Evolutionary conservation across 371 early-diverging fungal species (phyloP).

Genomic region (Mucor circinelloides): DNA sequence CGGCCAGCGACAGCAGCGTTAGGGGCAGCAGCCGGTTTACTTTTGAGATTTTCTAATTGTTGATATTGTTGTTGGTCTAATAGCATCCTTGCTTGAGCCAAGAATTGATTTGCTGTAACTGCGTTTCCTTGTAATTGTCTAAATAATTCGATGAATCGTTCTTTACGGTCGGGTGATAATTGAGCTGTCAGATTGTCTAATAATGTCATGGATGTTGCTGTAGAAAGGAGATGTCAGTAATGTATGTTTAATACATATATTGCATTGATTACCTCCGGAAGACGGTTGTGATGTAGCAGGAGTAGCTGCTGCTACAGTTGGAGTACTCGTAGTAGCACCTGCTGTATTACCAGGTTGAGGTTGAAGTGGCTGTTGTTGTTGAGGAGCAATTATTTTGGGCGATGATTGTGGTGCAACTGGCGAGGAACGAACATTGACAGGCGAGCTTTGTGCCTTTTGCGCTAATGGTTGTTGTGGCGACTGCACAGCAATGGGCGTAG

Average conservation of each 20-base stretch:
- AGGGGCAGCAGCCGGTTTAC: slow-evolving; percentile 26
- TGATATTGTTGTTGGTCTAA: slow-evolving; percentile 48
- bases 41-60: slow-evolving; percentile 47
- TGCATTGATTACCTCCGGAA: slow-evolving; percentile 1
- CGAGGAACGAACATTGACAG: background rate
- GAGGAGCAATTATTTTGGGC: slow-evolving; percentile 6
- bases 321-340: background rate
- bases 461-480: background rate
- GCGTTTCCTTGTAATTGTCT: slow-evolving; percentile 44
- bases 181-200: slow-evolving; percentile 42
- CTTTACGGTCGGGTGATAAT: slow-evolving; percentile 41
- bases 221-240: background rate
- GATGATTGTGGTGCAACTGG: background rate
- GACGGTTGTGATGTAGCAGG: background rate
- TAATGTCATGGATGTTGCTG: slow-evolving; percentile 29
- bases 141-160: slow-evolving; percentile 41
- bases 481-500: background rate
- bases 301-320: background rate
- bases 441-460: background rate
- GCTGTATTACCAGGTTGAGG: background rate
- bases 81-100: slow-evolving; percentile 39
- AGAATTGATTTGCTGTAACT: slow-evolving; percentile 41
- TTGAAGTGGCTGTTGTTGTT: slow-evolving; percentile 2
- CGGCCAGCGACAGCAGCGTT: slow-evolving; percentile 4
- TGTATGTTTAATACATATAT: background rate